Conservation (phyloP, 2,329 filamentous ascomycete genomes). For the Trichoderma atroviride region DNA sequence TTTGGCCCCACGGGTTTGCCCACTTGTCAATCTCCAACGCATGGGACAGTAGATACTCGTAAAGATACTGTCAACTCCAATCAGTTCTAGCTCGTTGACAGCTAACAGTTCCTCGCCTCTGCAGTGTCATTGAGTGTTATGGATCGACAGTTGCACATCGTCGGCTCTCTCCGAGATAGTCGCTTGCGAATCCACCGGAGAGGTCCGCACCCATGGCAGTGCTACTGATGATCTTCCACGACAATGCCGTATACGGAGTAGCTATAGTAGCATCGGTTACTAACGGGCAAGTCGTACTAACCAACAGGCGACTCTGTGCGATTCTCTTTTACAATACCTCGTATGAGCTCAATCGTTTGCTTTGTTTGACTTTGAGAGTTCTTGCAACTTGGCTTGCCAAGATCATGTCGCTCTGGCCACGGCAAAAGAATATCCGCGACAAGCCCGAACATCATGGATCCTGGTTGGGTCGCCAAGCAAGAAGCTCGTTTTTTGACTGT, state of each 20-base stretch:
- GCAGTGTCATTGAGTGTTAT: not conserved
- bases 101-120: not conserved
- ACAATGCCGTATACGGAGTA: not conserved
- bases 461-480: not conserved
- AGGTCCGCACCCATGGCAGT: not conserved
- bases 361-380: not conserved
- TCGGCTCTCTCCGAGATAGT: slow-evolving; percentile 20
- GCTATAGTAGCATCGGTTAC: not conserved
- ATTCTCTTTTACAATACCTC: not conserved
- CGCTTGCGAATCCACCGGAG: not conserved
- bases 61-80: not conserved
- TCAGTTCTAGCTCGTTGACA: not conserved
- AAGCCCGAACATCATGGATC: not conserved
- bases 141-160: slow-evolving; percentile 15
- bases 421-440: not conserved
- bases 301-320: not conserved
- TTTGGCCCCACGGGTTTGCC: not conserved
- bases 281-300: not conserved
- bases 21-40: not conserved
- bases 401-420: not conserved
- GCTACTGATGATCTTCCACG: not conserved
- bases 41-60: not conserved
- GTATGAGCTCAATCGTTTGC: not conserved
- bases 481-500: slow-evolving; percentile 1
- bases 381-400: not conserved